Conservation (phyloP, 2,329 filamentous ascomycete species). For the Penicillium concentricum region DNA sequence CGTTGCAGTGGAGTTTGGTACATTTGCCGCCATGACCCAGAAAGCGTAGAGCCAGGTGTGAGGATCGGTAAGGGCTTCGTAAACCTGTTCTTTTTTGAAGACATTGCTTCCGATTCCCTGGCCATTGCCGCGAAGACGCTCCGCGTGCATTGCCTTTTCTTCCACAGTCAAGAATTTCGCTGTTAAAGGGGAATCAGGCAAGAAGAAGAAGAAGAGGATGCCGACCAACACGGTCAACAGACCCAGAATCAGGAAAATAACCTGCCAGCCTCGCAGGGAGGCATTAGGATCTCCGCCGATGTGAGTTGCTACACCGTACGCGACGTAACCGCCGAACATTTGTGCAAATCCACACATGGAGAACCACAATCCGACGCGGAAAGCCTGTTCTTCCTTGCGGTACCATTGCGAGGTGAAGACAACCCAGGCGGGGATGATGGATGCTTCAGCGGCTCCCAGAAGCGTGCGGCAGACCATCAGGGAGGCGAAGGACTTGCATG, state of each 20-base stretch:
- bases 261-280: constrained; percentile 35
- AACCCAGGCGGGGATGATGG: constrained; percentile 30
- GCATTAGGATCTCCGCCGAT: constrained; percentile 30
- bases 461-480: constrained; percentile 53
- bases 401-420: constrained; percentile 36
- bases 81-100: constrained; percentile 38
- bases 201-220: constrained; percentile 38
- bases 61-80: constrained; percentile 36
- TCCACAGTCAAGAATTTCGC: constrained; percentile 33
- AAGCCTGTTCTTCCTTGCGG: constrained; percentile 33
- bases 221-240: constrained; percentile 37
- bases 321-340: constrained; percentile 41
- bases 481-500: constrained; percentile 49
- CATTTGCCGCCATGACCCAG: constrained; percentile 40
- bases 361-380: constrained; percentile 32
- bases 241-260: constrained; percentile 41
- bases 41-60: constrained; percentile 39
- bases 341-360: constrained; percentile 35
- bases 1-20: constrained; percentile 40
- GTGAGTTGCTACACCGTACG: constrained; percentile 33
- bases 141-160: constrained; percentile 32
- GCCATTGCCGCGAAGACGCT: constrained; percentile 39
- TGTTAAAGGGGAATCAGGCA: constrained; percentile 37
- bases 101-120: constrained; percentile 35
- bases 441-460: constrained; percentile 53